Evolutionary conservation across 106 monocot genomes (phyloP).

Genomic region (Phalaenopsis equestris): DNA sequence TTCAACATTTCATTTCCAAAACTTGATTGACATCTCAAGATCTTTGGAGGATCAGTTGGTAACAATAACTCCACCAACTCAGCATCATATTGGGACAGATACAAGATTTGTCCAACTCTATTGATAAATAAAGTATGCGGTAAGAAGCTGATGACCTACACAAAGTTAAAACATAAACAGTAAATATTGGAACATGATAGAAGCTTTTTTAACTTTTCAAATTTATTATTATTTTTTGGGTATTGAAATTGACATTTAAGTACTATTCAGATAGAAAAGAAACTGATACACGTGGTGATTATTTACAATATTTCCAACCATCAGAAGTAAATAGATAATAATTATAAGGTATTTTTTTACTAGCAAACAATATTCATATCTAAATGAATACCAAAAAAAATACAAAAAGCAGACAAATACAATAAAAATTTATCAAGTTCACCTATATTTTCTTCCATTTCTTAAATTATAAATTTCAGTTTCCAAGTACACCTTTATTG

Average conservation of each 20-base stretch:
- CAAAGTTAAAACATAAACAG: background rate
- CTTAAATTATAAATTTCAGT: background rate
- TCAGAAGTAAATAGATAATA: background rate
- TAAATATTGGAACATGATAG: background rate
- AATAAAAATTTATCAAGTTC: background rate
- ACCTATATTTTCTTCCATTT: background rate
- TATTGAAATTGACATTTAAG: background rate
- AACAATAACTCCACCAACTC: conserved; percentile 35
- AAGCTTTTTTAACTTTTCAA: background rate
- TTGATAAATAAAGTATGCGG: conserved; percentile 73
- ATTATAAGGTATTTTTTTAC: background rate
- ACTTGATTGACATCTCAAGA: conserved; percentile 61
- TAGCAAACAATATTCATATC: background rate
- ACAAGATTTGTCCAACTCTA: conserved; percentile 54
- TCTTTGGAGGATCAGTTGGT: conserved; percentile 65
- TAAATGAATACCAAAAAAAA: background rate
- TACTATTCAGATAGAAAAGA: background rate
- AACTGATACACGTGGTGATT: background rate
- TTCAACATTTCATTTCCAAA: conserved; percentile 51
- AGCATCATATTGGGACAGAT: conserved; percentile 48
- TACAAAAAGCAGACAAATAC: background rate
- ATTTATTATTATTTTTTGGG: no score
- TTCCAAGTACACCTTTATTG: background rate
- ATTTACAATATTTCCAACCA: background rate
- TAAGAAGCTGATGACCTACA: conserved; percentile 79